phyloP scores from a whole-genome alignment of 1,284 basidiomycete species.

The Somion occarium region DNA sequence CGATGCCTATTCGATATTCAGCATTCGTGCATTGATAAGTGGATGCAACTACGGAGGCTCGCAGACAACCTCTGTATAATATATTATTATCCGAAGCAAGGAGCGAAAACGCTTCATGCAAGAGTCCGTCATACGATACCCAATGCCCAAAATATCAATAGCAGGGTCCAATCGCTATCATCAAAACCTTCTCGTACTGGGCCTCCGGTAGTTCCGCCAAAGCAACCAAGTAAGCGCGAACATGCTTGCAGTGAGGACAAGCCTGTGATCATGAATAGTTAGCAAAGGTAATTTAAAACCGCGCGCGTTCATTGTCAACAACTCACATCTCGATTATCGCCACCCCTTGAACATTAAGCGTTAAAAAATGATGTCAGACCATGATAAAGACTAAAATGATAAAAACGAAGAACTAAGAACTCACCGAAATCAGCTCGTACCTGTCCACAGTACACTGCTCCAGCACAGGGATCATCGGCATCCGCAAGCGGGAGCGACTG shows the following conservation, averaged over 20 bases:
- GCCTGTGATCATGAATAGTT: slow-evolving; percentile 19
- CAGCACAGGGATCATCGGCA: slow-evolving; percentile 32
- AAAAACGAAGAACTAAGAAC: slow-evolving; percentile 4
- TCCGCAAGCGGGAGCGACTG: slow-evolving; percentile 36
- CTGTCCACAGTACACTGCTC: slow-evolving; percentile 49
- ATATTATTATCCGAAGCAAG: no score
- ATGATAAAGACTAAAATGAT: neutral
- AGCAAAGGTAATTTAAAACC: neutral
- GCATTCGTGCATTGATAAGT: no score
- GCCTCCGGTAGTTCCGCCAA: slow-evolving; percentile 29
- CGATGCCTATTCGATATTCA: no score
- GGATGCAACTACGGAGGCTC: no score
- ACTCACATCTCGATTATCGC: slow-evolving; percentile 38
- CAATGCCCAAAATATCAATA: no score
- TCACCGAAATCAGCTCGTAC: slow-evolving; percentile 47
- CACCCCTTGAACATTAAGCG: slow-evolving; percentile 28
- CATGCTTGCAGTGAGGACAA: slow-evolving; percentile 42
- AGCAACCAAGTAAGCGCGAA: slow-evolving; percentile 39
- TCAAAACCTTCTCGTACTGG: no score
- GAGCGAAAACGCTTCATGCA: no score
- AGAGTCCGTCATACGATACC: no score
- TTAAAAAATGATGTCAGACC: slow-evolving; percentile 22
- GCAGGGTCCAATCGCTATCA: no score
- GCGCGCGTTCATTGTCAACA: neutral
- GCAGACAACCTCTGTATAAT: no score